Conservation (phyloP, 176 grass and related monocot species). For the Cocos nucifera region DNA sequence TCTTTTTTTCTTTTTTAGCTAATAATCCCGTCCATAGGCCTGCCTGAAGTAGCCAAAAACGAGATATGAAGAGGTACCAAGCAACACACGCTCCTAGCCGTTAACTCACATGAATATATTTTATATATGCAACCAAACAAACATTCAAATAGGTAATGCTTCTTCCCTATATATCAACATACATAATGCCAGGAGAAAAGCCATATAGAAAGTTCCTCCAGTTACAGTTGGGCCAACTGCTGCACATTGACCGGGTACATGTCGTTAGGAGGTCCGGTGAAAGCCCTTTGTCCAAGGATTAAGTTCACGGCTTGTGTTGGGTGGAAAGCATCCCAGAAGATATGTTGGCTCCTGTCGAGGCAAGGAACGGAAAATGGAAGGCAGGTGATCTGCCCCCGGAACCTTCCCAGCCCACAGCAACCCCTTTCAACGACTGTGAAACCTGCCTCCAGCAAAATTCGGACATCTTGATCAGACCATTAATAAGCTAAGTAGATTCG, state of each 20-base stretch:
- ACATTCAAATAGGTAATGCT: not conserved
- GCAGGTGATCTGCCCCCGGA: conserved; percentile 24
- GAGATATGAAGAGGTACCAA: not conserved
- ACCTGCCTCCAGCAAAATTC: conserved; percentile 3
- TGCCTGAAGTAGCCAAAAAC: too few relatives aligned
- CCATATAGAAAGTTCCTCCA: not conserved
- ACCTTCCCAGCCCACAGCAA: conserved; percentile 25
- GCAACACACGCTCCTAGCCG: conserved; percentile 25
- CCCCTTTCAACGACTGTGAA: conserved; percentile 25
- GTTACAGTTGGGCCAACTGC: conserved; percentile 30
- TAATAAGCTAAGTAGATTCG: too few relatives aligned
- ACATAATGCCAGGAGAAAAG: too few relatives aligned
- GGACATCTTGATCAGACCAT: too few relatives aligned
- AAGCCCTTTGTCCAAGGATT: conserved; percentile 29
- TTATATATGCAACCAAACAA: conserved; percentile 36
- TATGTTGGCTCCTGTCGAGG: conserved; percentile 10
- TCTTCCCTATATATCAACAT: too few relatives aligned
- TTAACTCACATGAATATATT: conserved; percentile 41
- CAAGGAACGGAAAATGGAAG: conserved; percentile 21
- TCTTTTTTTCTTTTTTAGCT: too few relatives aligned
- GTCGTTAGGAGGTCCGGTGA: conserved; percentile 19
- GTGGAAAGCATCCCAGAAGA: conserved; percentile 52
- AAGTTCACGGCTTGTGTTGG: conserved; percentile 40
- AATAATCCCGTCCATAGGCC: too few relatives aligned
- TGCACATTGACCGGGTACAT: conserved; percentile 48